Conservation (phyloP, 139 green algal genomes). For the Ettlia oleoabundans region DNA sequence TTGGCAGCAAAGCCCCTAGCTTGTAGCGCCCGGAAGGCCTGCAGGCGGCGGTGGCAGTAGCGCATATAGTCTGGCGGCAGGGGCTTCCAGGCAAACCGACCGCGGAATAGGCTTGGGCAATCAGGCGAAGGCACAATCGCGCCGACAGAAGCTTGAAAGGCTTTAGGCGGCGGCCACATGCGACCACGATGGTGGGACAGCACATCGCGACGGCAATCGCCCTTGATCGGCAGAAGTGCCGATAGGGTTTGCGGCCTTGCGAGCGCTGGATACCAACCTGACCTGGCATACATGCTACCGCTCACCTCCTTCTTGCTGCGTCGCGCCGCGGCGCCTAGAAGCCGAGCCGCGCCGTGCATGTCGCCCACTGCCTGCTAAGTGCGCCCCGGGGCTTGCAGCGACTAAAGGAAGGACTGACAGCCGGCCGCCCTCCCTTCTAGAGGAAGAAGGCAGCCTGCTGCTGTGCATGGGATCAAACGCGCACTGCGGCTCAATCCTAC, state of each 20-base stretch:
- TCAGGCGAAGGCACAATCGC: too few relatives aligned
- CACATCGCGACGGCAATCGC: background rate
- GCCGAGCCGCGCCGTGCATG: background rate
- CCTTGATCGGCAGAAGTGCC: background rate
- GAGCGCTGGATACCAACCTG: background rate
- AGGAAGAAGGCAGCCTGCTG: background rate
- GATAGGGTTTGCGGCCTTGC: background rate
- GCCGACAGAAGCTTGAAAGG: too few relatives aligned
- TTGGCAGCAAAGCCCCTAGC: conserved; percentile 88
- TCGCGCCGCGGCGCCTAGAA: conserved; percentile 5
- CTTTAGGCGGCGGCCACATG: too few relatives aligned
- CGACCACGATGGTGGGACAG: too few relatives aligned
- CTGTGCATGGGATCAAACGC: background rate
- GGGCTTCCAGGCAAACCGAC: too few relatives aligned
- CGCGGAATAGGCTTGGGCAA: background rate
- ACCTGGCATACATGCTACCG: background rate
- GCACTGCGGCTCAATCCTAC: background rate
- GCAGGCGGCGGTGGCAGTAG: background rate
- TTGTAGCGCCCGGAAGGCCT: conserved; percentile 41
- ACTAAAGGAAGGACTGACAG: background rate
- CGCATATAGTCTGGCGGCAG: too few relatives aligned
- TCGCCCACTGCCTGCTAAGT: too few relatives aligned
- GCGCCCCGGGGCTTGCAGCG: too few relatives aligned
- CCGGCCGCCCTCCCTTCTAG: background rate
- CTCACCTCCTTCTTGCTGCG: conserved; percentile 19